Evolutionary conservation across 441 rosid genomes (phyloP), one percentile per base, ranked within the genome.

Genomic region (Adansonia grandidieri): DNA sequence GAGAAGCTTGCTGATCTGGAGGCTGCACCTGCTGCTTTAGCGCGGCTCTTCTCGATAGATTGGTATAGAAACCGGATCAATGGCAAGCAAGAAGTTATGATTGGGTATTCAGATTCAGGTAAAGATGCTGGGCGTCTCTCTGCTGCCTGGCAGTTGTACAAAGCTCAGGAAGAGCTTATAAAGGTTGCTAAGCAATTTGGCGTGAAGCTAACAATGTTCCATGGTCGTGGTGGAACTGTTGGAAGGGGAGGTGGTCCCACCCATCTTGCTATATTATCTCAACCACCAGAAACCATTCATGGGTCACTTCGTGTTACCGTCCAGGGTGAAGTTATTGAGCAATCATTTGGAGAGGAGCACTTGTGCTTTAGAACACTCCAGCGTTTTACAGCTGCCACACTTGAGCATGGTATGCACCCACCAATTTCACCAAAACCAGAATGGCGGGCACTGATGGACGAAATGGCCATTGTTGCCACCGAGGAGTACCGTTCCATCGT

Each of bases 161-260:
- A 95, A 85, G 95, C 99, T 80, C 99, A 95, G 80, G 99, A 95
- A 84, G 97, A 95, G 86, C 99, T 95, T 40, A 87, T 95, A 81
- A 91, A 89, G 65, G 99, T 94, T 44, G 94, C 99, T 28, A 96
- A 96, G 84, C 70, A 91, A 61, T 91, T 68, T 14, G 97, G 98
- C 32, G 91, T 96, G 58, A 96, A 96, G 87, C 91, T 96, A 10
- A 94, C 98, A 0, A 94, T 96, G 98, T 96, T 96, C 82, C 99
- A 96, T 64, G 99, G 99, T 48, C 95, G 99, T 69, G 99, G 99
- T 77, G 99, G 98, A 63, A 96, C 99, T 0, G 99, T 94, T 4
- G 98, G 99, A 84, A 87, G 99, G 86, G 99, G 99, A 78, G 98
- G 99, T 4, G 98, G 99, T 24, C 99, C 99, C 1, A 92, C 98